These are phyloP conservation scores for Metschnikowia rubicola DNA, from an alignment of 805 yeast genomes.

Conservation along the genomic window DNA sequence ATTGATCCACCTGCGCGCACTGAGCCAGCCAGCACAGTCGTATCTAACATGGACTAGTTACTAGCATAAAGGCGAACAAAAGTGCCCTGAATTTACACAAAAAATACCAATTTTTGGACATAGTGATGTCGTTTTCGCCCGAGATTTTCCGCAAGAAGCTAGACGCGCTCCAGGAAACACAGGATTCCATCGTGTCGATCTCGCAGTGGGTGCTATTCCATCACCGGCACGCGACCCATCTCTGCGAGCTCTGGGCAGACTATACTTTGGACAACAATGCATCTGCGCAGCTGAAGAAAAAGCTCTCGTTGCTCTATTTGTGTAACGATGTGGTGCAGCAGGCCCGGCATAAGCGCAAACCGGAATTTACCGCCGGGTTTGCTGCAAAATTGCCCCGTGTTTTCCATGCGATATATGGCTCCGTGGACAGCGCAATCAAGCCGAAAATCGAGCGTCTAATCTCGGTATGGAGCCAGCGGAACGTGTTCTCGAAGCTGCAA, in stretches of 20 bases:
- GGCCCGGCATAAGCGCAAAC: conserved; percentile 58
- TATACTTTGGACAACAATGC: conserved; percentile 22
- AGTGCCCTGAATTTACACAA: no score
- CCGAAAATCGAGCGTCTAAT: conserved; percentile 50
- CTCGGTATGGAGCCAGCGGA: conserved; percentile 56
- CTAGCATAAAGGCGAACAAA: no score
- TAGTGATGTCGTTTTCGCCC: conserved; percentile 47
- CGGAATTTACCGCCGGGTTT: conserved; percentile 58
- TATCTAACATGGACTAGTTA: no score
- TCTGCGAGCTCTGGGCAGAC: conserved; percentile 53
- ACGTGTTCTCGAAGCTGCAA: conserved; percentile 35
- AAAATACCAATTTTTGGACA: no score
- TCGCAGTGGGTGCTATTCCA: conserved; percentile 75
- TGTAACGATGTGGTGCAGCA: conserved; percentile 83
- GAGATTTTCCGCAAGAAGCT: conserved; percentile 49
- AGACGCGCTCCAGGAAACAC: conserved; percentile 52
- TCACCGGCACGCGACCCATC: conserved; percentile 50
- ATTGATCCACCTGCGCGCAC: no score
- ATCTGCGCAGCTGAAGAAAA: conserved; percentile 26
- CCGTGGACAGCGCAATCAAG: conserved; percentile 35
- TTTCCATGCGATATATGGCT: conserved; percentile 28
- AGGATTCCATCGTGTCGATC: conserved; percentile 68
- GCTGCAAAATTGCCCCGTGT: conserved; percentile 45
- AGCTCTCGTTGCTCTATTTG: conserved; percentile 60
- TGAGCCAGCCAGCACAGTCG: no score